Evolutionary conservation across 2,329 filamentous ascomycete species (phyloP).

Genomic region (Cryphonectria japonica): DNA sequence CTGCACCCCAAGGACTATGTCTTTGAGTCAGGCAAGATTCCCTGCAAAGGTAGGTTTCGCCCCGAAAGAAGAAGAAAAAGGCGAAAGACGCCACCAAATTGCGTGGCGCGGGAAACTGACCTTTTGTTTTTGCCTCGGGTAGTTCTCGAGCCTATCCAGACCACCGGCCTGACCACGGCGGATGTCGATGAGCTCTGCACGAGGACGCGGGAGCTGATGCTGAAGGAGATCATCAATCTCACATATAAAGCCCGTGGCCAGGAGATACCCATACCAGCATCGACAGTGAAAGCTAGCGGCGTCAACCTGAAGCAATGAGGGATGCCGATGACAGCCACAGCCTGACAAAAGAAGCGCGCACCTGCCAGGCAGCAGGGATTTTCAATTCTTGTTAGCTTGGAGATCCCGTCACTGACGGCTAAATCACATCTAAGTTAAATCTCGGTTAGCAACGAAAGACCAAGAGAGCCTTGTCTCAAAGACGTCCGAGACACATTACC

Average conservation of each 20-base stretch:
- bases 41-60: slow-evolving; percentile 67
- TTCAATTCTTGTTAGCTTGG: background rate
- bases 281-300: slow-evolving; percentile 27
- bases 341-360: slow-evolving; percentile 32
- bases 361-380: background rate
- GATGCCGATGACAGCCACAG: slow-evolving; percentile 29
- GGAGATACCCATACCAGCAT: slow-evolving; percentile 27
- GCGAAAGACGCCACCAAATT: background rate
- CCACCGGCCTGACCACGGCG: slow-evolving; percentile 69
- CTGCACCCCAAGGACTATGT: slow-evolving; percentile 65
- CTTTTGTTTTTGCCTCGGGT: background rate
- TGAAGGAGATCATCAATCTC: slow-evolving; percentile 63
- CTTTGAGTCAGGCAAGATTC: slow-evolving; percentile 72
- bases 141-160: slow-evolving; percentile 83
- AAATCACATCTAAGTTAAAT: background rate
- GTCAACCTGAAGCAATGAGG: slow-evolving; percentile 29
- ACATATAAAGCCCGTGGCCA: slow-evolving; percentile 54
- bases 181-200: slow-evolving; percentile 77
- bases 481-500: background rate
- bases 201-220: slow-evolving; percentile 74
- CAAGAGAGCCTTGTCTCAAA: background rate
- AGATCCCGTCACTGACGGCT: background rate
- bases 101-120: background rate
- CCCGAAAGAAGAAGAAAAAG: background rate
- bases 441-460: background rate